Base-by-base conservation (phyloP, 2,329 filamentous ascomycete genomes). In the Fusarium irregulare region DNA sequence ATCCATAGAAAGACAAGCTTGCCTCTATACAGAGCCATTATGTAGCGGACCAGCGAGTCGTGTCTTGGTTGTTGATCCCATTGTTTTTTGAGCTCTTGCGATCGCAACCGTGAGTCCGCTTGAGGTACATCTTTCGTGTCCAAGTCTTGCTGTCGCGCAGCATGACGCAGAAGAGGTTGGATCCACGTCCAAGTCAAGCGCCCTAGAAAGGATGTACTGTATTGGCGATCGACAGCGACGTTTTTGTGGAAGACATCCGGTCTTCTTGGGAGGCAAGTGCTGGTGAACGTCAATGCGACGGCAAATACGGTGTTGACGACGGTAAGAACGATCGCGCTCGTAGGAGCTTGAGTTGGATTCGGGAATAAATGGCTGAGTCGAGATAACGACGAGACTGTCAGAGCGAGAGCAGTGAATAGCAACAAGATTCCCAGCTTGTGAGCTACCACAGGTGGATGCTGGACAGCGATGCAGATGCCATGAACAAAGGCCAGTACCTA, bases 101-200 rank as follows among this genome's bases (percentile, higher is more conserved):
- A 80, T 42, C 87, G 81, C 13, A 84, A 86, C 23, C 80, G 78
- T 59, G 88, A 84, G 67, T 88, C 83, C 2, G 91, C 83, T 32
- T 85, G 83, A 0, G 90, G 87, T 4, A 93, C 80, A 73, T 93
- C 89, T 4, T 82, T 80, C 18, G 90, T 77, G 20, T 89, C 85
- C 4, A 93, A 81, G n/a, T 85, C 84, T 41, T 85, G 86, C 69
- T 89, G 88, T 64, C 83, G 81, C 3, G 80, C 77, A 4, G 89
- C 88, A n/a, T 84, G 77, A 1, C 77, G 73, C 11, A 94, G 82
- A 0, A 93, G 72, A 5, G 79, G 76, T 4, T 77, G 78, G 2
- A 86, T 84, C 91, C 91, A 94, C 48, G 82, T 80, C 80, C 89
- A 94, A 4, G 87, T 92, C 73, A 88, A 87, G 41, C 88, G 86